These are phyloP conservation scores for Verticillium longisporum DNA, from an alignment of 2,329 filamentous ascomycete genomes.

Conservation along the genomic window DNA sequence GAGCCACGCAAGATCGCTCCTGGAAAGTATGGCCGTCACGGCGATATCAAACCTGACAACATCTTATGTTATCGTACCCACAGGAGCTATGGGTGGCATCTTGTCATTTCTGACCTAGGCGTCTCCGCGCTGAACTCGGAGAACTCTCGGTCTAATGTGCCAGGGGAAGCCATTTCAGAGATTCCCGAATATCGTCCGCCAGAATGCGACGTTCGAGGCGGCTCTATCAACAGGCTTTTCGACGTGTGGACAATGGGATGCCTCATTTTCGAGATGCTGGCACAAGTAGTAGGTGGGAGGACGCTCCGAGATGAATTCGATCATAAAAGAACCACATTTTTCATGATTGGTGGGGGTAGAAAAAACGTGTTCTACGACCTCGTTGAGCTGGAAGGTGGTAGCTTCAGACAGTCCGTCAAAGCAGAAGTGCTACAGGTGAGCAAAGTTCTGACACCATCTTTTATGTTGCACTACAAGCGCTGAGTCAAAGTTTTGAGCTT, in stretches of 20 bases:
- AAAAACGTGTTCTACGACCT: background rate
- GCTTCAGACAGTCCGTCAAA: background rate
- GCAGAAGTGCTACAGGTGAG: background rate
- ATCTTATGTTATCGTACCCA: conserved; percentile 2
- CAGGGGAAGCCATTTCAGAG: background rate
- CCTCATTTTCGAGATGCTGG: background rate
- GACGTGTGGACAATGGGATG: background rate
- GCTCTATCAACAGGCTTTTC: background rate
- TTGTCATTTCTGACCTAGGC: conserved; percentile 3
- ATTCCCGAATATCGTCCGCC: background rate
- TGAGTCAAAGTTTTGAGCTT: no score
- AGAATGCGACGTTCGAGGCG: background rate
- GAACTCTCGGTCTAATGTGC: background rate
- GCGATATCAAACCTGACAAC: conserved; percentile 8
- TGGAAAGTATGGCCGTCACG: conserved; percentile 1
- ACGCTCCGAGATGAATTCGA: background rate
- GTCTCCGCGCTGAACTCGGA: background rate
- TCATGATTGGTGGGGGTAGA: background rate
- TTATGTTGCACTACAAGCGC: background rate
- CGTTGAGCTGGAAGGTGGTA: background rate
- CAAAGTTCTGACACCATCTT: background rate
- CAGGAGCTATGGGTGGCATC: background rate
- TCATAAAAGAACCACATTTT: background rate
- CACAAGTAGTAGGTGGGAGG: background rate
- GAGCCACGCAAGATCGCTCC: background rate